A percentile compares a stretch with the other conserved stretches of the same genome.
Evolutionary conservation across 2,329 filamentous ascomycete species (phyloP).

Genomic region (Tympanopsis confertula): DNA sequence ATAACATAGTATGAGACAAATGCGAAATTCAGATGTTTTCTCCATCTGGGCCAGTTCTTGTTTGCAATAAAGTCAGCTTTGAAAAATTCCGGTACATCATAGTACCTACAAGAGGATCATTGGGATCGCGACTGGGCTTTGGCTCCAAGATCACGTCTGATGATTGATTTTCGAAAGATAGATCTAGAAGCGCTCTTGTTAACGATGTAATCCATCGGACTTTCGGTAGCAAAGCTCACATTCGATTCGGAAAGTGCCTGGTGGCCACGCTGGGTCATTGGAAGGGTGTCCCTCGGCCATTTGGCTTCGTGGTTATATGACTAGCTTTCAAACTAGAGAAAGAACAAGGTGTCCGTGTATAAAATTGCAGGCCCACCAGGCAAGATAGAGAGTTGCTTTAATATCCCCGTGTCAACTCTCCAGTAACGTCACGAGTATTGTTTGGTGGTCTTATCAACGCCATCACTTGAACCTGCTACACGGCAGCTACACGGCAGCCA

Average conservation of each 20-base stretch:
- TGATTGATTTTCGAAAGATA: conserved; percentile 20
- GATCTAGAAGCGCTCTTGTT: conserved; percentile 9
- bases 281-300: neutral
- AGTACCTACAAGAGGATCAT: neutral
- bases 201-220: no score
- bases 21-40: neutral
- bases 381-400: no score
- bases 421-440: no score
- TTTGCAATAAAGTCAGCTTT: neutral
- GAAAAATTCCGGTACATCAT: neutral
- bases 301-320: neutral
- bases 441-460: no score
- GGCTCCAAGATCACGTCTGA: neutral
- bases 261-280: neutral
- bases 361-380: no score
- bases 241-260: neutral
- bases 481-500: no score
- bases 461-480: no score
- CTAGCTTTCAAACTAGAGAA: neutral
- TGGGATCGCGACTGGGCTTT: neutral
- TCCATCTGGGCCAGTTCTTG: neutral
- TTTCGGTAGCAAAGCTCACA: no score
- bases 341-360: no score
- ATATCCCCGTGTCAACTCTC: no score
- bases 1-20: neutral